Base-by-base conservation (phyloP, 495 filamentous ascomycete genomes). In the Bacidia gigantensis region DNA sequence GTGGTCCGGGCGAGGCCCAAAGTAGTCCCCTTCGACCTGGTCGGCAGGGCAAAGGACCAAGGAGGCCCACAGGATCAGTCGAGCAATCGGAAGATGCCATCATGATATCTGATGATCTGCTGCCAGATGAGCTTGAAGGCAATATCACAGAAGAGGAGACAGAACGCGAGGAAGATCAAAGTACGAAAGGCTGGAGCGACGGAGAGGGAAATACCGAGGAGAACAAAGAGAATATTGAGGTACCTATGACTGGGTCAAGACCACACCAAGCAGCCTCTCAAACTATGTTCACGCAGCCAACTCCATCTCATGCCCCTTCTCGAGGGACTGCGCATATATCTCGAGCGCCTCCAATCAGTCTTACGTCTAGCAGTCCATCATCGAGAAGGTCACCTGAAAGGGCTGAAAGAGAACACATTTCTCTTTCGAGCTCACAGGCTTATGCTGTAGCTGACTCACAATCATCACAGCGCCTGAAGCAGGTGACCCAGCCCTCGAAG, bases 81-180 rank as follows among this genome's bases (percentile, higher is more conserved):
- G 54, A 18, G 26, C 11, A 42, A 35, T 42, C 26, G 11, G 50
- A 39, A 32, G 52, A 61, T 26, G 40, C 53, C 10, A 42, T 56
- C 3, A 26, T 59, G 24, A 58, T 56, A 52, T 61, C 59, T 0
- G 61, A 57, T 49, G 24, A n/a, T 26, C 14, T 18, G 9, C 17
- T 38, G 47, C 43, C 49, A 21, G 58, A 56, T 17, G 64, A 51
- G 20, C 24, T 22, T 12, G 49, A 38, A 12, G 52, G 47, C 1
- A 62, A 58, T 24, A 56, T 57, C 10, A 77, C 70, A 21, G 74
- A 77, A 58, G 74, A 72, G 51, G 73, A 76, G 56, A 76, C 73
- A 0, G 73, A 76, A 44, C 68, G 71, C 45, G 74, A 77, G 50
- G 72, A 75, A 38, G 65, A 71, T 40, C 58, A 49, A 11, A 56